Percentiles rank a stretch among this genome's conserved stretches.
phyloP scores from a whole-genome alignment of 2,329 filamentous ascomycete genomes.

The Corniculantispora saksenae region DNA sequence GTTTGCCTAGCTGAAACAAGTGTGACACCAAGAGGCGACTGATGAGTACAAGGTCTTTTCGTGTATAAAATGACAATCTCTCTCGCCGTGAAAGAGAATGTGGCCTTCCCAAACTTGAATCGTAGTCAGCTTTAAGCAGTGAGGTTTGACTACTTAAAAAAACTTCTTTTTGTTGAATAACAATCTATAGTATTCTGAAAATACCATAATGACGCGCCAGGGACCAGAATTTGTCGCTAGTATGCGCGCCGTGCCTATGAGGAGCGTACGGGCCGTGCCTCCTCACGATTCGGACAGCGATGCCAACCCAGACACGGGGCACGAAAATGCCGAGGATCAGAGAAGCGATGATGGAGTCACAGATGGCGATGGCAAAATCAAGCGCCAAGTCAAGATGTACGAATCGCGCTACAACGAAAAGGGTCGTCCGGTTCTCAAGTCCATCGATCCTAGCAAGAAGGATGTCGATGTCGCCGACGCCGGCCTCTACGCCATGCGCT shows the following conservation, averaged over 20 bases:
- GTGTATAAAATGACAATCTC: not conserved
- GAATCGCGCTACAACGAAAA: slow-evolving; percentile 5
- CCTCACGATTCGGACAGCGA: too few relatives aligned
- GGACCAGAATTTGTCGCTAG: too few relatives aligned
- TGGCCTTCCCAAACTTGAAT: too few relatives aligned
- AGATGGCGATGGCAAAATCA: not conserved
- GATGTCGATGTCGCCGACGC: slow-evolving; percentile 37
- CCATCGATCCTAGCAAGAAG: slow-evolving; percentile 9
- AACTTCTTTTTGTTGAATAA: too few relatives aligned
- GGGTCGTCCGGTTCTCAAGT: not conserved
- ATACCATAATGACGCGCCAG: too few relatives aligned
- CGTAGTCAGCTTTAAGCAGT: too few relatives aligned
- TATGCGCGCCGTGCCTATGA: too few relatives aligned
- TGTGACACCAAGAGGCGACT: not conserved
- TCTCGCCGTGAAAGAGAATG: too few relatives aligned
- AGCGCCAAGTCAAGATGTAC: slow-evolving; percentile 2
- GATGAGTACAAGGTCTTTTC: not conserved
- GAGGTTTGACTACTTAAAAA: too few relatives aligned
- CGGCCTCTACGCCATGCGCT: not conserved
- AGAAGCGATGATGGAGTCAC: not conserved
- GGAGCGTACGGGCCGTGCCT: too few relatives aligned
- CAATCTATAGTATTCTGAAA: too few relatives aligned
- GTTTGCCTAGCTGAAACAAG: not conserved
- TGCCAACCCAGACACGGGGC: not conserved
- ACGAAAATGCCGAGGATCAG: not conserved